Base-by-base conservation (phyloP, 192 early-diverging fungal species). In the Rhizophlyctis rosea region DNA sequence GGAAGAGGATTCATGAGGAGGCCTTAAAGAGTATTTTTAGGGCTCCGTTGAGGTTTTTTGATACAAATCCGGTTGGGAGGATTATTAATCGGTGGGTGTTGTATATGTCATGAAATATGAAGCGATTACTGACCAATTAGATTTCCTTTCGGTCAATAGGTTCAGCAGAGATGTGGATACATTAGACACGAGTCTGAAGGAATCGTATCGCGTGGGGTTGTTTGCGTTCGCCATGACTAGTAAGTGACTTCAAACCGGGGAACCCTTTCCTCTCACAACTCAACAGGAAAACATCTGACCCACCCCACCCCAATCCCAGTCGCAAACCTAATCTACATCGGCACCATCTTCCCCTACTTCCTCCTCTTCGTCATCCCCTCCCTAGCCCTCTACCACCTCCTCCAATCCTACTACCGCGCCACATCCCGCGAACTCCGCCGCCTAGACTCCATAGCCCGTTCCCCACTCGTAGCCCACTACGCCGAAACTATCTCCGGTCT, bases 21-120 rank as follows among this genome's bases (percentile, higher is more conserved):
- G 55, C 61, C 36, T 68, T 68, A 35, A 64, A 58, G 3, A 62
- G 65, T 31, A 54, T 75, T 14, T 68, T 78, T 28, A 72, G 69
- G n/a, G 81, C 83, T 0, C 83, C 83, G n/a, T 81, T 85, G 83
- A 61, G 68, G 0, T 86, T 86, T 57, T 86, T 79, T 61, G 83
- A 83, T 55, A 58, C 65, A 3, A 86, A 79, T 0, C 84, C 84
- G 9, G 58, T 84, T 18, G 81, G 81, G n/a, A 75, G 81, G 34
- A 72, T 84, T 57, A n/a, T n/a, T n/a, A n/a, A n/a, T n/a, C n/a
- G n/a, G n/a, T n/a, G n/a, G n/a, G n/a, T n/a, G n/a, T n/a, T n/a
- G n/a, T n/a, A n/a, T n/a, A n/a, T n/a, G n/a, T n/a, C n/a, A n/a
- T n/a, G n/a, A n/a, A n/a, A n/a, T n/a, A n/a, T n/a, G n/a, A n/a